Evolutionary conservation across 2,329 filamentous ascomycete species (phyloP), one percentile per base, ranked within the genome.

Genomic region (Fragosphaeria purpurea): DNA sequence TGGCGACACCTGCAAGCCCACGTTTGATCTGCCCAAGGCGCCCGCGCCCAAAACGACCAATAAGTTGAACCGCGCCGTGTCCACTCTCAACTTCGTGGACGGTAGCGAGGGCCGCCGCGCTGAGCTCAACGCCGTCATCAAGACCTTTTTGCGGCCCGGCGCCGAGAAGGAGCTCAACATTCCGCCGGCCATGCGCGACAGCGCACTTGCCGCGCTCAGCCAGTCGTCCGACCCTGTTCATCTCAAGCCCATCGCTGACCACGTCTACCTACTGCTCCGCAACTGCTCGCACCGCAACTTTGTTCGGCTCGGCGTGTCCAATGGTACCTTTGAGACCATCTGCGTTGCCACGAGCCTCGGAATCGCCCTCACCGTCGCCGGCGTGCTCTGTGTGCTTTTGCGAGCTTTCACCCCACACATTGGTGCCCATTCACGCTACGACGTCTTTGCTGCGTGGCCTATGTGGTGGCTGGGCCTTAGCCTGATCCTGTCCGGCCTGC

Each of bases 241-340:
- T 48, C 64, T 74, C n/a, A 56, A 57, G 22, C 69, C 70, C 22
- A 60, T 74, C 6, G 71, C 70, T 34, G 70, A 73, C 52, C 71
- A 74, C 58, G 67, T 70, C 39, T 71, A 73, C 57, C 60, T 65
- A 35, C 66, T 74, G 34, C 65, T 74, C 13, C 67, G 65, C 52
- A 72, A 70, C 59, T 74, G 72, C 63, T 74, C 71, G 22, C 65
- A 73, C 57, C 66, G 72, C 49, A 70, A 72, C 59, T 73, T 80
- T 56, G 65, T 77, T 44, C 71, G 75, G 40, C 66, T 80, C 6
- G 76, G 75, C 53, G 70, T 77, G 37, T 74, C 69, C 58, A 77
- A 74, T 58, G 72, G 72, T 39, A 74, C 71, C 3, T 70, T 72
- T 48, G 71, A 74, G 60, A 74, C 72, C 2, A 56, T 74, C 9